Base-by-base conservation (phyloP, 2,329 filamentous ascomycete genomes). In the Aspergillus sp. region DNA sequence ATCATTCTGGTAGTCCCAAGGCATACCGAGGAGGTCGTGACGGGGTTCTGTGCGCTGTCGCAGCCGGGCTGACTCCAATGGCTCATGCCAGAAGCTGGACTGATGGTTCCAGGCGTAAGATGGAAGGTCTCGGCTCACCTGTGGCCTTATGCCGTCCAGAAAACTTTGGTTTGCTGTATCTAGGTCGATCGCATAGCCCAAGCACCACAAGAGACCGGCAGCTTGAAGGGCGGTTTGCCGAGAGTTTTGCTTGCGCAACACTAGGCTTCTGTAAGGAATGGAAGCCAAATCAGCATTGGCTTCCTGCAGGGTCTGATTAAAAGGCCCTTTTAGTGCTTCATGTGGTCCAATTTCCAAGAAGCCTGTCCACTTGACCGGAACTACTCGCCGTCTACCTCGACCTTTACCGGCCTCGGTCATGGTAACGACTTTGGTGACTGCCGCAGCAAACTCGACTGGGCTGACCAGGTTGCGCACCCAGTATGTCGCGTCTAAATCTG, bases 101-200 rank as follows among this genome's bases (percentile, higher is more conserved):
- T 71, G 70, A 49, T 78, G 77, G 57, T 80, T 73, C 65, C 77
- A 82, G 0, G 78, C 72, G 57, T 81, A 82, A 2, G 70, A 61
- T 0, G 79, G 79, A 2, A 75, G 69, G 54, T 79, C 75, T 30
- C 27, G 27, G 27, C 27, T 30, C 27, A 30, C 27, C 3, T 30
- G 27, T 30, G 27, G 27, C 27, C 27, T 30, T 30, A 10, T 30
- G 10, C 27, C 10, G 3, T 11, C 27, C 7, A 25, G 13, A 4
- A 61, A 17, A 8, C 25, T n/a, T 17, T 49, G 19, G 48, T 63
- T 57, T n/a, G 53, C 42, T 7, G 23, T 21, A 17, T 11, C 17
- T 5, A 63, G 41, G 19, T 63, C 42, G 19, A 63, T 47, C 13
- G 54, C 19, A 7, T 60, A 49, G 7, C 67, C 66, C 5, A 51